Evolutionary conservation across 768 basidiomycete species (phyloP).

Genomic region (Rhodocollybia butyracea): DNA sequence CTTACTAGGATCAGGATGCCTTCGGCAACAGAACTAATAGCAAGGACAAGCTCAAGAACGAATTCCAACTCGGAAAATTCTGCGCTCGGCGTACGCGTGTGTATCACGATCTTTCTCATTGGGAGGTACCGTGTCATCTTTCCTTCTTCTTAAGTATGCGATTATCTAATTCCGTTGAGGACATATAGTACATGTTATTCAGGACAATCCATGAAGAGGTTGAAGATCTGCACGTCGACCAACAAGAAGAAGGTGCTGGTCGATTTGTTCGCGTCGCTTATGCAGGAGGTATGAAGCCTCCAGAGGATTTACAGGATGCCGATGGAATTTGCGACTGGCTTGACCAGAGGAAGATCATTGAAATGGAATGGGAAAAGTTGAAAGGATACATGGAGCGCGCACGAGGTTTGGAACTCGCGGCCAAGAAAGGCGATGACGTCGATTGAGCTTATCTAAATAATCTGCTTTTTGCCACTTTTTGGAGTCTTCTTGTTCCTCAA

Average conservation of each 20-base stretch:
- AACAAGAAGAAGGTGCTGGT: conserved; percentile 28
- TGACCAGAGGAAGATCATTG: conserved; percentile 63
- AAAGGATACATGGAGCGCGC: conserved; percentile 75
- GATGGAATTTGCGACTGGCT: conserved; percentile 83
- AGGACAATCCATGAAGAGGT: conserved; percentile 55
- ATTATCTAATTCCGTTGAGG: background rate
- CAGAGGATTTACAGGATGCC: conserved; percentile 66
- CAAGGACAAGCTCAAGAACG: conserved; percentile 19
- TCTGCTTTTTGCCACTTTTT: background rate
- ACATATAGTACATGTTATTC: conserved; percentile 62
- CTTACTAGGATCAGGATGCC: conserved; percentile 14
- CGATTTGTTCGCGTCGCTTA: conserved; percentile 59
- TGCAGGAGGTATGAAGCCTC: conserved; percentile 52
- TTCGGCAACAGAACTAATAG: conserved; percentile 10
- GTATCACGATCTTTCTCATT: conserved; percentile 74
- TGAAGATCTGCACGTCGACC: conserved; percentile 41
- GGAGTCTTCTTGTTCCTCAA: no score
- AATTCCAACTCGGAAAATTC: conserved; percentile 74
- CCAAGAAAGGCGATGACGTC: conserved; percentile 40
- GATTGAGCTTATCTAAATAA: conserved; percentile 14
- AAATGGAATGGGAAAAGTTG: conserved; percentile 66
- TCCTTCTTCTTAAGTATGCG: conserved; percentile 11
- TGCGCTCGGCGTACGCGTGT: conserved; percentile 67
- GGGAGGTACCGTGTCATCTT: conserved; percentile 59
- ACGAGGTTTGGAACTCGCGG: conserved; percentile 53